A percentile compares a stretch with the other conserved stretches of the same genome.
phyloP scores from a whole-genome alignment of 768 basidiomycete species.

The Mrakia blollopis region DNA sequence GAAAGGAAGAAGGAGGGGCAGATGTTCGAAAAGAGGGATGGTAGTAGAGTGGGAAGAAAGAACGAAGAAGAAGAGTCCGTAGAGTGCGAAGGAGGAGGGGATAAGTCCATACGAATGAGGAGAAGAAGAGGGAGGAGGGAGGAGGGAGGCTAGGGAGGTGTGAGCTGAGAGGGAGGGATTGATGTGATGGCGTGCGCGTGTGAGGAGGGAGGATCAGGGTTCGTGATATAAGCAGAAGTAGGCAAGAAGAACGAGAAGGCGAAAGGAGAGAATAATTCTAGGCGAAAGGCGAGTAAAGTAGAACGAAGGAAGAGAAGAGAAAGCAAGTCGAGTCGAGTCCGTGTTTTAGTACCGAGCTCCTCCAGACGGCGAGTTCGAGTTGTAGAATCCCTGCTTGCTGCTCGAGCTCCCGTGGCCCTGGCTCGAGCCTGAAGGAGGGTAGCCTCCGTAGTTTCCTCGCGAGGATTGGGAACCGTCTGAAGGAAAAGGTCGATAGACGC shows the following conservation, averaged over 20 bases:
- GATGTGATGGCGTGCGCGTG: neutral
- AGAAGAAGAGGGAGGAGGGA: neutral
- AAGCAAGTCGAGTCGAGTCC: neutral
- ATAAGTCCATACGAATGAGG: no score
- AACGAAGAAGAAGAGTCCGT: no score
- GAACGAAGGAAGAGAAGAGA: neutral
- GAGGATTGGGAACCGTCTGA: constrained; percentile 9
- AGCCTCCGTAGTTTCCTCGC: constrained; percentile 6
- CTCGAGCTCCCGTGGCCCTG: neutral
- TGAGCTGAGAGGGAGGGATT: neutral
- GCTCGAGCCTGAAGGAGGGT: constrained; percentile 6
- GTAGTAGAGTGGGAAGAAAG: no score
- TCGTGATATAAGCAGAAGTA: neutral
- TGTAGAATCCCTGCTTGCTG: neutral
- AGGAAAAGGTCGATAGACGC: neutral
- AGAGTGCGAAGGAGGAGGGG: no score
- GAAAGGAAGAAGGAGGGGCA: no score
- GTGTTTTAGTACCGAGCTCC: neutral
- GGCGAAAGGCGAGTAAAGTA: neutral
- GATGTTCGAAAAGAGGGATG: no score
- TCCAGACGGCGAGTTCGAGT: neutral
- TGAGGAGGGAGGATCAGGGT: neutral
- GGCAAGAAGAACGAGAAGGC: neutral
- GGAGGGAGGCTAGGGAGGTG: neutral
- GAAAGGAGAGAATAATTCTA: neutral